Percentiles rank a stretch among this genome's conserved stretches.
Evolutionary conservation across 495 filamentous ascomycete species (phyloP).

Genomic region (Penicillium waksmanii): DNA sequence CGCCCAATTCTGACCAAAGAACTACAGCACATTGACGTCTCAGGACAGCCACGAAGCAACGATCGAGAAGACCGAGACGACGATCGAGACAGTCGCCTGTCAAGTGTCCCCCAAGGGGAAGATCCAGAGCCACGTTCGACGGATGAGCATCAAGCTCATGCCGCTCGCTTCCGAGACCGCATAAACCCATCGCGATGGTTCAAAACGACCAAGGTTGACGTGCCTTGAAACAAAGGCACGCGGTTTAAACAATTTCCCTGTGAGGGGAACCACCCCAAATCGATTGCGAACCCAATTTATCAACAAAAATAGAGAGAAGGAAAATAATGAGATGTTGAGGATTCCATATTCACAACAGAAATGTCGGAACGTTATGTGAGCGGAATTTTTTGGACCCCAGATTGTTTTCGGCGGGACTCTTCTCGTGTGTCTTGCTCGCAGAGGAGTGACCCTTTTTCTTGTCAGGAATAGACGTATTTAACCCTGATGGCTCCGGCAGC

Average conservation of each 20-base stretch:
- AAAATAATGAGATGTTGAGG: slow-evolving; percentile 4
- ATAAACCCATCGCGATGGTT: slow-evolving; percentile 23
- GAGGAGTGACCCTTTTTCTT: slow-evolving; percentile 23
- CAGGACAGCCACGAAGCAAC: slow-evolving; percentile 38
- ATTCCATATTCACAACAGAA: slow-evolving; percentile 38
- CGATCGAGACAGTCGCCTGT: slow-evolving; percentile 30
- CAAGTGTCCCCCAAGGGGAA: slow-evolving; percentile 37
- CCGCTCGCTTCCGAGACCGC: slow-evolving; percentile 28
- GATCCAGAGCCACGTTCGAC: slow-evolving; percentile 38
- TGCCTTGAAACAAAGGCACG: slow-evolving; percentile 10
- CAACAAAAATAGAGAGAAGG: slow-evolving; percentile 3
- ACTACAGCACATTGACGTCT: slow-evolving; percentile 44
- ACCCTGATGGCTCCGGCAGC: slow-evolving; percentile 38
- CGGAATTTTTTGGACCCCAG: slow-evolving; percentile 36
- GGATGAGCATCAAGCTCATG: slow-evolving; percentile 36
- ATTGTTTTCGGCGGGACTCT: slow-evolving; percentile 21
- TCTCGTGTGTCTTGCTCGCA: slow-evolving; percentile 15
- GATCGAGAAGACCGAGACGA: slow-evolving; percentile 36
- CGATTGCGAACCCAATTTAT: not conserved
- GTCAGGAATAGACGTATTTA: slow-evolving; percentile 20
- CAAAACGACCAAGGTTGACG: slow-evolving; percentile 5
- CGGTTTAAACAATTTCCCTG: not conserved
- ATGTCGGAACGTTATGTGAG: slow-evolving; percentile 52
- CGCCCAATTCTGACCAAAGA: slow-evolving; percentile 37
- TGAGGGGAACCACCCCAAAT: not conserved